Evolutionary conservation across 768 basidiomycete species (phyloP), one percentile per base, ranked within the genome.

Genomic region (Holtermanniella nyarrowii): DNA sequence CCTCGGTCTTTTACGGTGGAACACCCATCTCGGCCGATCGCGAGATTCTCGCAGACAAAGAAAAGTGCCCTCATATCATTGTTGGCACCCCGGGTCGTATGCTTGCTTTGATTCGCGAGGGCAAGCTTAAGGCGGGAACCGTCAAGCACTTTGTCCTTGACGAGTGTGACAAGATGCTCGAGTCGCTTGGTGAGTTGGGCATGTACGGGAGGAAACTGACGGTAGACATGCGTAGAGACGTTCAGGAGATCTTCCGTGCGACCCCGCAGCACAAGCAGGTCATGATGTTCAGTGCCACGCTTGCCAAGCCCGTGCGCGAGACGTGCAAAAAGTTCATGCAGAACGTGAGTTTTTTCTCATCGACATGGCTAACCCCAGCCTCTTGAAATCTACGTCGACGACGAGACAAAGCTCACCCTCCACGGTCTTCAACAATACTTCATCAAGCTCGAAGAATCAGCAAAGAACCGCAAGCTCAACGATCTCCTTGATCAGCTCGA

Each of bases 131-230:
- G 70, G 86, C 87, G 59, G 56, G 56, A 31, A 86, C 86, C 75
- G 89, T 97, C 74, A 97, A 97, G 77, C 93, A 97, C 78, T 99
- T 99, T 75, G 90, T 95, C 52, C 78, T 99, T 73, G 95, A 99
- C 80, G 95, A 99, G 78, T 99, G 95, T 80, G 95, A 99, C 80
- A 99, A 99, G 82, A 96, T 99, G 89, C 85, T 99, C 72, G 95
- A 99, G 81, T 86, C 90, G 82, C 90, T 99, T 77, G 95, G 95
- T 99, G 88, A 96, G 95, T 99, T 42, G n/a, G n/a, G n/a, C n/a
- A n/a, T n/a, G n/a, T n/a, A n/a, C n/a, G n/a, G n/a, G n/a, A n/a
- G n/a, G n/a, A n/a, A n/a, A n/a, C n/a, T n/a, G n/a, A n/a, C n/a
- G n/a, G n/a, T 81, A 99, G 95, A 97, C 84, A 99, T 99, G 95